phyloP scores from a whole-genome alignment of 2,329 filamentous ascomycete genomes.

The Diaporthe amygdali region DNA sequence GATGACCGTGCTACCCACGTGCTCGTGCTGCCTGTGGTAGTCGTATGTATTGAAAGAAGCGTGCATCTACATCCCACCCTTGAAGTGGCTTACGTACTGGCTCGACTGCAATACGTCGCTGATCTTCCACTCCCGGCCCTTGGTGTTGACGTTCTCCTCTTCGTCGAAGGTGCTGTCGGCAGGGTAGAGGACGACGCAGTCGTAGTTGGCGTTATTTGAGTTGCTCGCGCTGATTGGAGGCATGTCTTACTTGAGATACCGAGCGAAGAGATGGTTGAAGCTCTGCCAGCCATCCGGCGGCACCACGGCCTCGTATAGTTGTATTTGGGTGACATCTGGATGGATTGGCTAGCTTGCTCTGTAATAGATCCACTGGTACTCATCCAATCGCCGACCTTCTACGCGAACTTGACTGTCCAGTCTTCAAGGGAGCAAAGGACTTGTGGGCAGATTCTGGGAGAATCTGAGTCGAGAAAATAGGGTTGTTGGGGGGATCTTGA shows the following conservation, averaged over 20 bases:
- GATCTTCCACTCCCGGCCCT: background rate
- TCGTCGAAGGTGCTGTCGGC: background rate
- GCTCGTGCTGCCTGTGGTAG: background rate
- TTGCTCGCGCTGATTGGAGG: background rate
- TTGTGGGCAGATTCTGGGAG: background rate
- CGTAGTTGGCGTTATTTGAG: background rate
- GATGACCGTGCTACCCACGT: background rate
- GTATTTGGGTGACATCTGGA: background rate
- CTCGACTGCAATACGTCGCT: background rate
- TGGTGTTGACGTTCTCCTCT: background rate
- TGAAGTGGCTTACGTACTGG: background rate
- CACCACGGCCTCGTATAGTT: background rate
- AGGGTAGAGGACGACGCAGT: background rate
- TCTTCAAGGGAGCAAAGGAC: background rate
- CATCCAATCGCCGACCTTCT: background rate
- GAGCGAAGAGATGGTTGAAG: background rate
- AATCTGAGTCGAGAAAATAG: background rate
- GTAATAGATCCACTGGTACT: background rate
- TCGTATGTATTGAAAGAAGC: background rate
- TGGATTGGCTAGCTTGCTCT: background rate
- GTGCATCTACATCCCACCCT: background rate
- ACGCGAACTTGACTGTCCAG: background rate
- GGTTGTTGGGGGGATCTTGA: no score
- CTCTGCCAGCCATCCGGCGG: background rate
- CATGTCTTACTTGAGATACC: background rate